Base-by-base conservation (phyloP, 805 yeast species). In the Lipomyces kockii region DNA sequence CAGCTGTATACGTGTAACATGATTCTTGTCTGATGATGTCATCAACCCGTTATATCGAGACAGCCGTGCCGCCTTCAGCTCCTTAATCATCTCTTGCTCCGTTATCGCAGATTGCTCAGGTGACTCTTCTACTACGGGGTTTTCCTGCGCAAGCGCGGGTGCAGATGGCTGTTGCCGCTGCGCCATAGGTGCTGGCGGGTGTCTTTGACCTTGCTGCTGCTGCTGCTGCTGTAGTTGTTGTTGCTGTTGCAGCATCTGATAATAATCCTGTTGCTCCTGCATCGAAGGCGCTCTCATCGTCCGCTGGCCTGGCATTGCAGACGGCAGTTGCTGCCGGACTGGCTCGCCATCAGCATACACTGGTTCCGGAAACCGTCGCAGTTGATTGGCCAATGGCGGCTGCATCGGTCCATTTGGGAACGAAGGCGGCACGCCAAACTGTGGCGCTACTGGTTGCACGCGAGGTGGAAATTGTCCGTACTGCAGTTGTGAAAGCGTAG, bases 1-100 rank as follows among this genome's bases (percentile, higher is more conserved):
- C 71, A 95, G 84, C 80, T 95, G 99, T 76, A 93, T 89, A 77
- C 98, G 86, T 56, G 97, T 92, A 60, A 95, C 94, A 76, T 91
- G 92, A 80, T 94, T 97, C 80, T 93, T 93, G 78, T 95, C 99
- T 81, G 94, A 90, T 66, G 97, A 97, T 74, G 92, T 91, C 99
- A 95, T 95, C 71, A 95, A 86, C 71, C 98, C 98, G 35, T 95
- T 90, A 80, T 89, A 91, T 75, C 86, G 87, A 76, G 90, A 83
- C 74, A 92, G 70, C 65, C 35, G 75, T 7, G 62, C 65, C 43
- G 54, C 89, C 84, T 58, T 87, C 84, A 61, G 89, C 92, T 77
- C 90, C 89, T 67, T 87, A 88, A 71, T 39, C 39, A 63, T 53
- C 29, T 66, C 66, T 25, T 14, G 49, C n/a, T 62, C 63, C 7